Evolutionary conservation across 1,284 basidiomycete species (phyloP).

Genomic region (Heterobasidion occidentale): DNA sequence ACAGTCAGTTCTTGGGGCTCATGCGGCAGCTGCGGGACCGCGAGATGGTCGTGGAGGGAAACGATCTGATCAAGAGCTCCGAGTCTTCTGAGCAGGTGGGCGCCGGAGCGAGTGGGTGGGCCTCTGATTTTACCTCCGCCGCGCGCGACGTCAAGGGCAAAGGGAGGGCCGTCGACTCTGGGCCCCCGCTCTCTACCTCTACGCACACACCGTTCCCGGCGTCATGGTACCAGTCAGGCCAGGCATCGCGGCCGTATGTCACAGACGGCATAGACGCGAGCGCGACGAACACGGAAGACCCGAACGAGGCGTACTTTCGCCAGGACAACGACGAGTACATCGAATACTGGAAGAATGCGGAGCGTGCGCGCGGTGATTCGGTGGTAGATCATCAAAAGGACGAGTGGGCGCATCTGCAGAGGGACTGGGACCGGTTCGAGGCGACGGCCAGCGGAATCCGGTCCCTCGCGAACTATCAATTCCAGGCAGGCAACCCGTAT

Average conservation of each 20-base stretch:
- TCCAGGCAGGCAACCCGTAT: constrained; percentile 82
- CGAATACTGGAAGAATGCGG: constrained; percentile 39
- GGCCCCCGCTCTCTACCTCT: background rate
- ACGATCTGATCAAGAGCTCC: constrained; percentile 62
- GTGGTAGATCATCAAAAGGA: constrained; percentile 7
- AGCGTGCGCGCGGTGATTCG: background rate
- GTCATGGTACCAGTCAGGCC: background rate
- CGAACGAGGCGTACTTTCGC: constrained; percentile 61
- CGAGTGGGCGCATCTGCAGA: constrained; percentile 67
- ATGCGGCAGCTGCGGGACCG: constrained; percentile 84
- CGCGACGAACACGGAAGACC: constrained; percentile 31
- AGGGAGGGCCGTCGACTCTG: constrained; percentile 36
- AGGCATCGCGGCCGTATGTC: background rate
- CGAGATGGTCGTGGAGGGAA: constrained; percentile 77
- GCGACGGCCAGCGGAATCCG: constrained; percentile 58
- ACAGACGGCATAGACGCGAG: background rate
- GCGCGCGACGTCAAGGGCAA: constrained; percentile 56
- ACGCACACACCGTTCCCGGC: background rate
- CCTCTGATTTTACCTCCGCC: constrained; percentile 5
- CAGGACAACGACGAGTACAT: constrained; percentile 65
- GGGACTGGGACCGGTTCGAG: constrained; percentile 81
- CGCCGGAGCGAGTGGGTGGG: constrained; percentile 7
- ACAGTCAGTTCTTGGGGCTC: constrained; percentile 82
- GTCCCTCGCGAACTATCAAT: constrained; percentile 58
- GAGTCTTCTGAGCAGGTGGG: constrained; percentile 8